These are phyloP conservation scores for Epithele typhae DNA, from an alignment of 768 basidiomycete species.

Conservation along the genomic window DNA sequence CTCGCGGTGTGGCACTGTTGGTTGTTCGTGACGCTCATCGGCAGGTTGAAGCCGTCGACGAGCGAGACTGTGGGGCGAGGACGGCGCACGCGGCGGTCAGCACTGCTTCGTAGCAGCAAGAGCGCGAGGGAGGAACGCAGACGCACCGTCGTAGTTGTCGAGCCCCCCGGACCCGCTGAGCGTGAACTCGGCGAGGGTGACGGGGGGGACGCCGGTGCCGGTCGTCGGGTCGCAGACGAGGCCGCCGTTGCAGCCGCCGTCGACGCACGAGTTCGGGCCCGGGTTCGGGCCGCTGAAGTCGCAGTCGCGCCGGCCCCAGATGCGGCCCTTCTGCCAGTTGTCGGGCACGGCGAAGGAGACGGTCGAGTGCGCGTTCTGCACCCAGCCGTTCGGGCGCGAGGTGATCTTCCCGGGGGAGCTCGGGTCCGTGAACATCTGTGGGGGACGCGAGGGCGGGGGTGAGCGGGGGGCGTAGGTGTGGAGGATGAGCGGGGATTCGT, in stretches of 20 bases:
- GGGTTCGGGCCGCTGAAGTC: constrained; percentile 29
- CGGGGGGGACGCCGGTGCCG: constrained; percentile 26
- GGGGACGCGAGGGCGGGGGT: not conserved
- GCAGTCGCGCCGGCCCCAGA: constrained; percentile 38
- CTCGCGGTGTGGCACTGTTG: constrained; percentile 25
- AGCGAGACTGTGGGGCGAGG: constrained; percentile 12
- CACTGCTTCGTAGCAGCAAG: not conserved
- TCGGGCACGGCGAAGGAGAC: constrained; percentile 25
- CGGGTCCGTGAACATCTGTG: constrained; percentile 29
- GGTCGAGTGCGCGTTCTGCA: not conserved
- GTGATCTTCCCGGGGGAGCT: constrained; percentile 8
- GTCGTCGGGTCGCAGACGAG: constrained; percentile 26
- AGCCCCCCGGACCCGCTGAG: constrained; percentile 24
- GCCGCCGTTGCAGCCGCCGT: constrained; percentile 38
- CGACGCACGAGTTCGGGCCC: constrained; percentile 27
- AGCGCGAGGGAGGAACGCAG: too few relatives aligned
- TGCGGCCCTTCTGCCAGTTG: constrained; percentile 36
- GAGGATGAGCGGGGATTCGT: not conserved
- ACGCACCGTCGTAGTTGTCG: constrained; percentile 19
- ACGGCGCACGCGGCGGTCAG: not conserved
- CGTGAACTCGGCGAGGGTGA: constrained; percentile 31
- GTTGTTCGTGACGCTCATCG: constrained; percentile 26
- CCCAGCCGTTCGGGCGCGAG: not conserved
- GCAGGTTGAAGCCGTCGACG: constrained; percentile 27
- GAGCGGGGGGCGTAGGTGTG: not conserved